Base-by-base conservation (phyloP, 1,284 basidiomycete genomes). In the Pholiota adiposa region DNA sequence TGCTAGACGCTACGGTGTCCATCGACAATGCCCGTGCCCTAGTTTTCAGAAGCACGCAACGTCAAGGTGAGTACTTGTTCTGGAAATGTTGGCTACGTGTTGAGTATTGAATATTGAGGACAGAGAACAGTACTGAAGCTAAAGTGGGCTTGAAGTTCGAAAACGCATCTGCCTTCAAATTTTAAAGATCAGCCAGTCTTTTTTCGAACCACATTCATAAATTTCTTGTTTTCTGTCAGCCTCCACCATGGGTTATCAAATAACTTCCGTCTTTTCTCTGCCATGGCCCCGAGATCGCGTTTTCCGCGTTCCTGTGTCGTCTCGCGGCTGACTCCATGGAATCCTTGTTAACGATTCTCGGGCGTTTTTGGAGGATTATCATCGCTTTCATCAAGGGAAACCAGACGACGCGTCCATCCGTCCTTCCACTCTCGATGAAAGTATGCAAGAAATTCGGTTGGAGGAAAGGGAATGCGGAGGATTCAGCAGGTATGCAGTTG, bases 331-430 rank as follows among this genome's bases (percentile, higher is more conserved):
- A 43, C 56, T 5, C 40, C 23, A 58, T 44, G 60, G 46, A 23
- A 21, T 54, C 23, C 31, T 27, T 62, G 27, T 23, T 62, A 38
- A 49, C 49, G 41, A 40, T 62, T 38, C 31, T 62, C 36, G 56
- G 49, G 23, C 53, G 41, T 31, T 16, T 58, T 27, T 62, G 60
- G 60, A 23, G 40, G 27, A 38, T 48, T 31, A 48, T 62, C 6
- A 12, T 59, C 16, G 33, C 60, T n/a, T 58, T 49, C 27, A 25
- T 62, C 23, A 21, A 40, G 18, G 33, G 49, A 43, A 21, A 33
- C n/a, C 16, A 27, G 31, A 43, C 43, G 21, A 4, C 46, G 34
- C 16, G 31, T 8, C 14, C 53, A 21, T 31, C 57, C 23, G 34
- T 59, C 3, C 60, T 51, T 16, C 53, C 57, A 9, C 44, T 50